Conservation (phyloP, 2,329 filamentous ascomycete species). For the Eutypella sp. region DNA sequence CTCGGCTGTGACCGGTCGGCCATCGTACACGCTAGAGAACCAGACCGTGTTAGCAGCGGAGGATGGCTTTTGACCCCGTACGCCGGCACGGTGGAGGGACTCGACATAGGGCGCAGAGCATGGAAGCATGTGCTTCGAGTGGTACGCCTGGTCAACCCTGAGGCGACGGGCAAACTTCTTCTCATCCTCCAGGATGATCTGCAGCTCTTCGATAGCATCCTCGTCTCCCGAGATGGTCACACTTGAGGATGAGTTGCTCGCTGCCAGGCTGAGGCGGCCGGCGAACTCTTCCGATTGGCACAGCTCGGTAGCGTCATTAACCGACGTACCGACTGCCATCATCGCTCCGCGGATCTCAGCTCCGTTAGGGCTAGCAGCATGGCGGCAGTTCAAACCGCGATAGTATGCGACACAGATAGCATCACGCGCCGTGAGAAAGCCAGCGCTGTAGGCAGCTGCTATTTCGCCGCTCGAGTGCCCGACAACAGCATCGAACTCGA, state of each 20-base stretch:
- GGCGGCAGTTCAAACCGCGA: constrained; percentile 24
- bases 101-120: constrained; percentile 2
- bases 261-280: constrained; percentile 10
- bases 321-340: constrained; percentile 35
- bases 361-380: constrained; percentile 6
- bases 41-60: not conserved
- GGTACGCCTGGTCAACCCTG: constrained; percentile 14
- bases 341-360: constrained; percentile 35
- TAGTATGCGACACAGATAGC: constrained; percentile 26
- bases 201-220: constrained; percentile 10
- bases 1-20: not conserved
- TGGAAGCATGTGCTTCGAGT: constrained; percentile 14
- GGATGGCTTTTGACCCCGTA: not conserved
- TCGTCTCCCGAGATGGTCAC: constrained; percentile 14
- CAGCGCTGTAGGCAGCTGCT: constrained; percentile 19
- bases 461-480: constrained; percentile 25
- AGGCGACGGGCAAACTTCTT: constrained; percentile 10
- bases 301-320: constrained; percentile 14
- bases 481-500: constrained; percentile 20
- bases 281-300: constrained; percentile 5
- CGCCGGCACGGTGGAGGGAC: not conserved
- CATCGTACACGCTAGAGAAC: constrained; percentile 7
- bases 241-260: constrained; percentile 12
- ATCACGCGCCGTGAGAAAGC: constrained; percentile 14
- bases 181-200: constrained; percentile 9